These are phyloP conservation scores for Aureobasidium sp. DNA, from an alignment of 2,329 filamentous ascomycete genomes.

Conservation along the genomic window DNA sequence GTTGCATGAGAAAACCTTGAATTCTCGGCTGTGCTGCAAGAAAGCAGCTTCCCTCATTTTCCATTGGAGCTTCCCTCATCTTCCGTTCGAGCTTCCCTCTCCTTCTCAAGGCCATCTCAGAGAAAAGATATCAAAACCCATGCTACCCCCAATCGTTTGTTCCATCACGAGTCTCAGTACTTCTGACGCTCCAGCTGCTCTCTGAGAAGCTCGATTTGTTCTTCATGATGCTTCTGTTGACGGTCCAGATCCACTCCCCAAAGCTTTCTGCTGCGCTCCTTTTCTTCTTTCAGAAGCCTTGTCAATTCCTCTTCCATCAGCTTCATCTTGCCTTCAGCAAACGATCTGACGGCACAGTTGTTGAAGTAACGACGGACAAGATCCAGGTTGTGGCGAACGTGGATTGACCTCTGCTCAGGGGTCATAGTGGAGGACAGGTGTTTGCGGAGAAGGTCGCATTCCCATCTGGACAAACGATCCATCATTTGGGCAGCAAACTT, in stretches of 20 bases:
- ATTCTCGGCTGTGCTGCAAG: too few species aligned
- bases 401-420: background rate
- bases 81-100: background rate
- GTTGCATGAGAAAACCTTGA: background rate
- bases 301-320: background rate
- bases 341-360: background rate
- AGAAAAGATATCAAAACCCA: background rate
- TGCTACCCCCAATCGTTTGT: background rate
- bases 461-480: background rate
- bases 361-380: background rate
- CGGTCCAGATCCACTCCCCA: background rate
- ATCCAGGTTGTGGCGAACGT: background rate
- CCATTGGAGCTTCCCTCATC: background rate
- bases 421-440: background rate
- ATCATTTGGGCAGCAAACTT: background rate
- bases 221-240: background rate
- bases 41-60: background rate
- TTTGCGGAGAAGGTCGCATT: background rate
- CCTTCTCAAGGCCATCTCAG: background rate
- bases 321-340: background rate
- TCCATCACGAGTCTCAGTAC: background rate
- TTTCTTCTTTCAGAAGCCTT: background rate
- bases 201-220: background rate
- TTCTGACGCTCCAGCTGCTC: background rate
- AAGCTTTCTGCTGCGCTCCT: background rate